Conservation (phyloP, 768 basidiomycete genomes). For the Lactifluus hygrophoroides region DNA sequence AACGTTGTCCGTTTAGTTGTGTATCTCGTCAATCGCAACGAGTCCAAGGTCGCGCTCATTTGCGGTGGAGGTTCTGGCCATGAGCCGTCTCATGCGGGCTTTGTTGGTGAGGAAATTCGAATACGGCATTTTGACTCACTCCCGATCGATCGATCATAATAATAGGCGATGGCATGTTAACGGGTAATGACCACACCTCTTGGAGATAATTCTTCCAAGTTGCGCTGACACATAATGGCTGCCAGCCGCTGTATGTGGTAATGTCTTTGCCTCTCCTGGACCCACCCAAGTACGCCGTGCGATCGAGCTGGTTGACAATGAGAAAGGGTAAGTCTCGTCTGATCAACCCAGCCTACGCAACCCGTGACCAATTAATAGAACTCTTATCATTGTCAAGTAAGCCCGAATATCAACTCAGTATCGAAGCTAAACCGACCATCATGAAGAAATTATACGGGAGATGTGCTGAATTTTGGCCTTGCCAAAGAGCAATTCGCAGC, state of each 20-base stretch:
- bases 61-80: conserved; percentile 87
- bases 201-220: neutral
- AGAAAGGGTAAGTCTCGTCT: conserved; percentile 47
- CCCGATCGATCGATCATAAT: neutral
- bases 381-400: conserved; percentile 78
- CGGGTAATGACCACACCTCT: conserved; percentile 35
- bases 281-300: conserved; percentile 75
- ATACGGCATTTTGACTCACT: neutral
- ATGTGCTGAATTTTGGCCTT: conserved; percentile 85
- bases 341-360: neutral
- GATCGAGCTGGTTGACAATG: conserved; percentile 66
- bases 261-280: conserved; percentile 85
- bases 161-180: conserved; percentile 73
- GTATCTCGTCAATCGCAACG: conserved; percentile 47
- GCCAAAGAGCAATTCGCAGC: conserved; percentile 81
- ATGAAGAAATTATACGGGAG: conserved; percentile 84
- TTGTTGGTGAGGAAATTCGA: conserved; percentile 54
- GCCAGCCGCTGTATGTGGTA: conserved; percentile 74
- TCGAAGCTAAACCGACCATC: neutral
- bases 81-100: conserved; percentile 84
- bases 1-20: conserved; percentile 47
- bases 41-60: conserved; percentile 62
- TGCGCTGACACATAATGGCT: neutral
- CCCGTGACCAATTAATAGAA: conserved; percentile 33
- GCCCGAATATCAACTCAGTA: neutral